Conservation (phyloP, 176 grass and related monocot species). For the Chloris gayana region DNA sequence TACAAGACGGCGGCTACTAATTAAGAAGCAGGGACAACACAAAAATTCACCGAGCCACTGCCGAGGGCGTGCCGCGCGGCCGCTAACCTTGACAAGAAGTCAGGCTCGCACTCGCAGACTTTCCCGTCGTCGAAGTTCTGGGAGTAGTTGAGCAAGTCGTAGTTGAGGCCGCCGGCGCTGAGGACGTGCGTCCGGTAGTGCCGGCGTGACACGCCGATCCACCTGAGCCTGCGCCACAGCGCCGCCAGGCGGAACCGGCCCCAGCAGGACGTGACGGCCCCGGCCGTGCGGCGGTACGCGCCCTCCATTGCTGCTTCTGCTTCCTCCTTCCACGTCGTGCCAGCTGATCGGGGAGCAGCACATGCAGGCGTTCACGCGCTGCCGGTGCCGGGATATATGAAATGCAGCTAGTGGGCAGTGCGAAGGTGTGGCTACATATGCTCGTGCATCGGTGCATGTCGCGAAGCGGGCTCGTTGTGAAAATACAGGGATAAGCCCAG, state of each 20-base stretch:
- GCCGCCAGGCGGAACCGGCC: slow-evolving; percentile 27
- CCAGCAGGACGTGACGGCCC: slow-evolving; percentile 47
- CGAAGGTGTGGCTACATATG: too few relatives aligned
- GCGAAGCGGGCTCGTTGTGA: background rate
- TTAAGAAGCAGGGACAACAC: background rate
- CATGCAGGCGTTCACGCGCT: background rate
- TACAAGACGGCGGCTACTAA: background rate
- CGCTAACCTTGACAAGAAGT: slow-evolving; percentile 50
- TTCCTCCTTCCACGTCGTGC: background rate
- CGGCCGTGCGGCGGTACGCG: slow-evolving; percentile 32
- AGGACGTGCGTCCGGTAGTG: slow-evolving; percentile 21
- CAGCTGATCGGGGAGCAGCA: background rate
- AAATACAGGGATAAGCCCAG: background rate
- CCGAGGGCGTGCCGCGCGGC: background rate
- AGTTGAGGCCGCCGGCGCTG: slow-evolving; percentile 54
- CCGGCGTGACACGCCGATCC: slow-evolving; percentile 25
- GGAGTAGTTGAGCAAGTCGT: slow-evolving; percentile 60
- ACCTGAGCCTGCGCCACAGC: slow-evolving; percentile 45
- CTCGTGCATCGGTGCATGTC: background rate
- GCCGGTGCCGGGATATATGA: too few relatives aligned
- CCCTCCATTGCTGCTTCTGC: slow-evolving; percentile 5
- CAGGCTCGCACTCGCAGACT: slow-evolving; percentile 36
- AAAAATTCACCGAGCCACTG: background rate
- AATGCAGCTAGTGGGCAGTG: too few relatives aligned
- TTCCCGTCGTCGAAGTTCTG: slow-evolving; percentile 63